Conservation (phyloP, 1,284 basidiomycete genomes). For the Erythrobasidium hasegawianum region DNA sequence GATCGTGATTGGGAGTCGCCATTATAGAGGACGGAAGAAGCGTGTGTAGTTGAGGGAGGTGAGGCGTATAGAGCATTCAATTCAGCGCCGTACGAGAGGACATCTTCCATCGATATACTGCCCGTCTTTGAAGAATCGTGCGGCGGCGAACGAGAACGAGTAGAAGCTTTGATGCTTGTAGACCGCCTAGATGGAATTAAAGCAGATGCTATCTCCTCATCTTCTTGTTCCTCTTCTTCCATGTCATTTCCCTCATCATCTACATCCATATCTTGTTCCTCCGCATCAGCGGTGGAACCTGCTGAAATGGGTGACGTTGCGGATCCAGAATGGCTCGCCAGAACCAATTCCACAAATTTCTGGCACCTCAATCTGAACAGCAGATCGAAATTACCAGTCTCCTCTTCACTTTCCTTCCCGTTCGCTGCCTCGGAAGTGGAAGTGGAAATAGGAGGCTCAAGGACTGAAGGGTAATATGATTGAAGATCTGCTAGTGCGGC, state of each 20-base stretch:
- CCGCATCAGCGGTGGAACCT: neutral
- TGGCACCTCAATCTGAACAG: slow-evolving; percentile 71
- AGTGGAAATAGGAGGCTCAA: too few relatives aligned
- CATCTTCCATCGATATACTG: slow-evolving; percentile 9
- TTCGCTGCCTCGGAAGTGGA: too few relatives aligned
- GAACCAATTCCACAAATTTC: slow-evolving; percentile 72
- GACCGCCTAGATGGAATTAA: neutral
- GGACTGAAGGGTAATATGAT: slow-evolving; percentile 59
- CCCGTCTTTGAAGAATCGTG: too few relatives aligned
- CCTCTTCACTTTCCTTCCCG: too few relatives aligned
- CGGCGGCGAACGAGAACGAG: too few relatives aligned
- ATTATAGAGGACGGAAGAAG: neutral
- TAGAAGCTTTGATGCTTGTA: neutral
- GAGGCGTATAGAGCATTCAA: slow-evolving; percentile 39
- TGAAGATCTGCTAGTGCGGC: slow-evolving; percentile 59
- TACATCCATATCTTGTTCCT: slow-evolving; percentile 48
- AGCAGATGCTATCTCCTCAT: slow-evolving; percentile 27
- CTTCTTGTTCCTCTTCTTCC: too few relatives aligned
- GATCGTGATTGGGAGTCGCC: too few relatives aligned
- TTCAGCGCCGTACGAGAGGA: slow-evolving; percentile 32
- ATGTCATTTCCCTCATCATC: slow-evolving; percentile 43
- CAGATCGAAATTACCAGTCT: neutral
- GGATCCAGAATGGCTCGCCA: slow-evolving; percentile 47
- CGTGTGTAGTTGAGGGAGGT: slow-evolving; percentile 48
- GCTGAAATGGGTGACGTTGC: neutral